Base-by-base conservation (phyloP, 179 eudicot genomes). In the Gypsophila paniculata region DNA sequence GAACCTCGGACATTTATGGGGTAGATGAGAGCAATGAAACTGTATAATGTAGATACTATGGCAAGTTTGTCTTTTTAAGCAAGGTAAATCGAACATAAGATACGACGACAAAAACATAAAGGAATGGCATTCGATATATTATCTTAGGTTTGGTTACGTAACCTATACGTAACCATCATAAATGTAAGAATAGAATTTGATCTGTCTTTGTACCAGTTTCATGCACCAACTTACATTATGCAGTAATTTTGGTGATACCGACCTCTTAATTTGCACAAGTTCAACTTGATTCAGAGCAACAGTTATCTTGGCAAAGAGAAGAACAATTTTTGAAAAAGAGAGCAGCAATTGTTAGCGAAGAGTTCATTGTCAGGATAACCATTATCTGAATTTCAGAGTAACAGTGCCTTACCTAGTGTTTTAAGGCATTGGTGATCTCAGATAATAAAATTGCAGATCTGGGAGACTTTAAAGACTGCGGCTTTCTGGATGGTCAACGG, bases 101-200 rank as follows among this genome's bases (percentile, higher is more conserved):
- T 21, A 36, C 17, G 42, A 14, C 29, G 4, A 39, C 15, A 39
- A 36, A 36, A 36, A 38, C 25, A 32, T 3, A n/a, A 42, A 18
- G 0, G 17, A 26, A 38, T 18, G 25, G n/a, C 70, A 19, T 66
- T 66, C 19, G 13, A 23, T 14, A 22, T 44, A 44, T 25, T 48
- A 65, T 19, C 9, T 42, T 66, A 29, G 46, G 29, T 18, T 11
- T 42, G 53, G 29, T 21, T 64, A 39, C 51, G 68, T 64, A 21
- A 12, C 68, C 68, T 39, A 64, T 18, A 64, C 51, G 68, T 48
- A 38, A 38, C 68, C 51, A 36, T 64, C 26, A 21, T 51, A 64
- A 39, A 9, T 62, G 23, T 34, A 29, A 62, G 36, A 26, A 59
- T 25, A 57, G 29, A 22, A 21, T 7, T 12, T 13, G 38, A 8